Percentiles rank a stretch among this genome's conserved stretches.
These are phyloP conservation scores for Hansenula anomala DNA, from an alignment of 1,139 yeast genomes.

Conservation along the genomic window DNA sequence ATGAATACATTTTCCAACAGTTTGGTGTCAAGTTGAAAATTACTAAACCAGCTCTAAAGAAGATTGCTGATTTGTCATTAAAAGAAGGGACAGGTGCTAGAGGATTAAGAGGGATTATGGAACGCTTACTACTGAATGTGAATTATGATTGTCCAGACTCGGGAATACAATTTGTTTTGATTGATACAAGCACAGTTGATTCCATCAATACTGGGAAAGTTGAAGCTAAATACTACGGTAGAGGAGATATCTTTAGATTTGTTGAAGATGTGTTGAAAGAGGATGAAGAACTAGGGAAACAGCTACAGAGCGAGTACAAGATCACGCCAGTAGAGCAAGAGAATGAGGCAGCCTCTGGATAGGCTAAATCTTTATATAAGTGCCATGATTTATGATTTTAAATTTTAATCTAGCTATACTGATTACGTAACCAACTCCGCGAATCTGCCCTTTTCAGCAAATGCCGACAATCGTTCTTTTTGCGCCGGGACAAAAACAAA, in stretches of 20 bases:
- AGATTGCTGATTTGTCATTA: constrained; percentile 39
- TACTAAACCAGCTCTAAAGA: constrained; percentile 38
- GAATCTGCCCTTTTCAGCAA: no score
- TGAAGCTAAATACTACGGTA: constrained; percentile 36
- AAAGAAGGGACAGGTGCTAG: constrained; percentile 52
- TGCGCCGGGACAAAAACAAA: no score
- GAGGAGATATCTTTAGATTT: constrained; percentile 33
- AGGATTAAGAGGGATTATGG: constrained; percentile 47
- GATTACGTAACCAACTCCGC: no score
- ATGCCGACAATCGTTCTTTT: no score
- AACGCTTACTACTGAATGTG: constrained; percentile 40
- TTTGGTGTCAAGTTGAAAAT: constrained; percentile 43
- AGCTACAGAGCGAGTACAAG: constrained; percentile 19
- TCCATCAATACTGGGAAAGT: constrained; percentile 29
- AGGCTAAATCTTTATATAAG: neutral
- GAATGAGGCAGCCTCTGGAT: constrained; percentile 1
- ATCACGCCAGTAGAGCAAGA: constrained; percentile 1
- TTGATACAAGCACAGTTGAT: constrained; percentile 35
- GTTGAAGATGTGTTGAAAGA: constrained; percentile 32
- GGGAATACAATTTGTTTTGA: constrained; percentile 39
- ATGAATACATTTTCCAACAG: constrained; percentile 42
- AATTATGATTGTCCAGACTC: constrained; percentile 53
- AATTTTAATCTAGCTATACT: no score
- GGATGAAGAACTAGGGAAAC: constrained; percentile 28
- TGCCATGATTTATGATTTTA: no score